A percentile compares a stretch with the other conserved stretches of the same genome.
Evolutionary conservation across 2,329 filamentous ascomycete genomes (phyloP).

Genomic region (Thielaviopsis euricoi): DNA sequence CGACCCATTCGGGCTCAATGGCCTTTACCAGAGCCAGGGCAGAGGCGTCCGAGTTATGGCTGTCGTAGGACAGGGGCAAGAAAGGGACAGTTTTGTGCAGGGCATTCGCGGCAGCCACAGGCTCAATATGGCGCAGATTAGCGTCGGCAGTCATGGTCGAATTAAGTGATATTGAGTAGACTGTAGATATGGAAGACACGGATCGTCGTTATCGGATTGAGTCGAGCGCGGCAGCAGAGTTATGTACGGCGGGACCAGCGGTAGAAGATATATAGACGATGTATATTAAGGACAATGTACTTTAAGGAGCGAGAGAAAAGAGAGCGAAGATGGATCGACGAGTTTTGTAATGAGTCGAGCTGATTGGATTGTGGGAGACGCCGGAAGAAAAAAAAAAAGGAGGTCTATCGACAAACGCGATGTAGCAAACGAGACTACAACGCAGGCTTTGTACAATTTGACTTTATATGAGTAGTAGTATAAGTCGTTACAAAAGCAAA

Average conservation of each 20-base stretch:
- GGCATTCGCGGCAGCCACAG: background rate
- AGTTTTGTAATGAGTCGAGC: background rate
- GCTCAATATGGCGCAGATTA: conserved; percentile 4
- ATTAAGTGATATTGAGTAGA: background rate
- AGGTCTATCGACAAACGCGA: background rate
- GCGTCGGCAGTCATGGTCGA: conserved; percentile 8
- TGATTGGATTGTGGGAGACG: background rate
- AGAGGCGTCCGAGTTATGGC: conserved; percentile 58
- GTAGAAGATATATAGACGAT: background rate
- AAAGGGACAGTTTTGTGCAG: conserved; percentile 30
- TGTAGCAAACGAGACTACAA: background rate
- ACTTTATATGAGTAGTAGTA: too few relatives aligned
- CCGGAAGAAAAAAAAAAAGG: background rate
- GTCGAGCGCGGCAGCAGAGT: background rate
- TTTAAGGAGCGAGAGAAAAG: background rate
- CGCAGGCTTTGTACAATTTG: background rate
- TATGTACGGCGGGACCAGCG: background rate
- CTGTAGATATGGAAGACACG: background rate
- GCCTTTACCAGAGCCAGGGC: conserved; percentile 65
- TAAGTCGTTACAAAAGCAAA: background rate
- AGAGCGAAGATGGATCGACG: background rate
- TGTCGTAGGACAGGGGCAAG: conserved; percentile 66
- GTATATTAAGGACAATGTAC: background rate
- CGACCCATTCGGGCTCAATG: conserved; percentile 70
- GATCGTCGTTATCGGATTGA: background rate